phyloP scores from a whole-genome alignment of 2,329 filamentous ascomycete species.

The Samsoniella hepiali region DNA sequence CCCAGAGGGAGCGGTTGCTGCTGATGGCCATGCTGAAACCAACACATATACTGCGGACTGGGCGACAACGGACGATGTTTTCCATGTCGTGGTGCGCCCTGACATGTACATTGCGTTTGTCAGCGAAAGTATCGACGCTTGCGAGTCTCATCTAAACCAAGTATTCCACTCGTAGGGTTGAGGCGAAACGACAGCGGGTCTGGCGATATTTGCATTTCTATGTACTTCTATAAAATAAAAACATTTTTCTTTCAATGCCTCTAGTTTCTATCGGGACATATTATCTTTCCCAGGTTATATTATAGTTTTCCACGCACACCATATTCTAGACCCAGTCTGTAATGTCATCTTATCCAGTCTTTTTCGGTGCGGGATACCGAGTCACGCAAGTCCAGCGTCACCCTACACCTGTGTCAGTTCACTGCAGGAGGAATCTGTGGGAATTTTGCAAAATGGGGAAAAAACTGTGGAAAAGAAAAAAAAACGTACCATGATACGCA shows the following conservation, averaged over 20 bases:
- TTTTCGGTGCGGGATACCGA: not conserved
- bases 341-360: not conserved
- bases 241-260: not conserved
- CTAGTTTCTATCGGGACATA: not conserved
- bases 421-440: no score
- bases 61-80: slow-evolving; percentile 27
- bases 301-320: no score
- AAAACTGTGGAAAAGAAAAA: not conserved
- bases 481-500: slow-evolving; percentile 9
- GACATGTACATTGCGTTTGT: slow-evolving; percentile 38
- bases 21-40: slow-evolving; percentile 12
- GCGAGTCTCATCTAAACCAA: not conserved
- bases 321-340: no score
- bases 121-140: not conserved
- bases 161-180: not conserved
- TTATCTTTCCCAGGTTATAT: not conserved
- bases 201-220: not conserved
- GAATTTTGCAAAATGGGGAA: no score
- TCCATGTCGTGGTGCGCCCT: slow-evolving; percentile 36
- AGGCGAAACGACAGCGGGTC: not conserved
- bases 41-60: slow-evolving; percentile 31
- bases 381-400: not conserved
- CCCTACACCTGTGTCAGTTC: slow-evolving; percentile 1
- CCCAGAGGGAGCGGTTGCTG: not conserved
- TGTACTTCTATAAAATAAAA: not conserved